A percentile compares a stretch with the other conserved stretches of the same genome.
phyloP scores from a whole-genome alignment of 345 rosid species.

The Iberis pinnata region DNA sequence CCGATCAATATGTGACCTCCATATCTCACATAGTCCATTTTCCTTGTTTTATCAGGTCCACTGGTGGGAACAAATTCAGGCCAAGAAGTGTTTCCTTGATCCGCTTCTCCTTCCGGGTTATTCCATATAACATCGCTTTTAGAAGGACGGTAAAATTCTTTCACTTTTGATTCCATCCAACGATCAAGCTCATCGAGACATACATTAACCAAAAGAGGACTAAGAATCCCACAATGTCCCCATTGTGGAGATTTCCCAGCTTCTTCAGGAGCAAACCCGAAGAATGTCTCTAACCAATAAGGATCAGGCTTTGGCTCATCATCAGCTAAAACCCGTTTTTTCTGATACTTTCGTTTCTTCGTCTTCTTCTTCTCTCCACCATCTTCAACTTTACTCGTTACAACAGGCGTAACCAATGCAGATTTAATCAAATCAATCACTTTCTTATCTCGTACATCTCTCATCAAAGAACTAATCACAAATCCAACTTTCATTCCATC shows the following conservation, averaged over 20 bases:
- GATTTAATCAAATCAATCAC: conserved; percentile 54
- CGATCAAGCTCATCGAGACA: conserved; percentile 82
- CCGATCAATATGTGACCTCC: conserved; percentile 92
- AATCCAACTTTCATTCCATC: conserved; percentile 40
- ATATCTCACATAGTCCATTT: conserved; percentile 83
- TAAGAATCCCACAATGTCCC: conserved; percentile 78
- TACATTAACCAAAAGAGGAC: conserved; percentile 84
- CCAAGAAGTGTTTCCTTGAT: conserved; percentile 96
- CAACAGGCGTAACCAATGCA: conserved; percentile 35
- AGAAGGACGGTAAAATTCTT: conserved; percentile 68
- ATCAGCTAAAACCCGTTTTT: conserved; percentile 64
- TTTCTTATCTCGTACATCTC: conserved; percentile 63
- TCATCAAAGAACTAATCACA: conserved; percentile 52
- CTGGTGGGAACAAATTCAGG: conserved; percentile 96
- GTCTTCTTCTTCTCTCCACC: conserved; percentile 46
- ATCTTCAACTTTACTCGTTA: conserved; percentile 28
- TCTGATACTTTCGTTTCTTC: no score
- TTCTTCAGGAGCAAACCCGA: conserved; percentile 79
- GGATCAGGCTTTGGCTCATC: conserved; percentile 97
- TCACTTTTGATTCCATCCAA: conserved; percentile 63
- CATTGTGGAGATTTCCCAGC: conserved; percentile 78
- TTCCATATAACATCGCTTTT: conserved; percentile 85
- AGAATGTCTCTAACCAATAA: conserved; percentile 86
- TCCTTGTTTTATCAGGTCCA: conserved; percentile 84
- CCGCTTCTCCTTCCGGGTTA: conserved; percentile 77